These are phyloP conservation scores for Solanum tarijense DNA, from an alignment of 257 asterid species.

Conservation along the genomic window DNA sequence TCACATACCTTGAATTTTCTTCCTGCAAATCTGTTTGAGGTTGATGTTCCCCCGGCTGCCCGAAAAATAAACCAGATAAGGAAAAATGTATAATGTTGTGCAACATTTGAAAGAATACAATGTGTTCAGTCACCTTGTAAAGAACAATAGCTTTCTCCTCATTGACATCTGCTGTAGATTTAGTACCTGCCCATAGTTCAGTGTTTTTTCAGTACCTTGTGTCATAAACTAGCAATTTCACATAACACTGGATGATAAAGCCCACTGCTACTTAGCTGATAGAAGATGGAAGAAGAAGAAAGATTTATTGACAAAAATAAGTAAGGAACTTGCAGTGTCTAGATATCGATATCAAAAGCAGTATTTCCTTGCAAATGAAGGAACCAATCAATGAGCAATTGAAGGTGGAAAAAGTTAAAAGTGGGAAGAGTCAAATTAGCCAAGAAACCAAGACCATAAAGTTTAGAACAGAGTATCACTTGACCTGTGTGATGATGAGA, in stretches of 20 bases:
- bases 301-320: not conserved
- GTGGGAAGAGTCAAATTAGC: not conserved
- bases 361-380: not conserved
- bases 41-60: slow-evolving; percentile 56
- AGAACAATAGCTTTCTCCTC: slow-evolving; percentile 86
- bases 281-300: not conserved
- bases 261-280: not conserved
- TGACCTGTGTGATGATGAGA: not conserved
- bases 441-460: not conserved
- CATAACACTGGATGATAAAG: not conserved
- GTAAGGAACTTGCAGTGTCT: not conserved
- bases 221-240: slow-evolving; percentile 9
- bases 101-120: not conserved
- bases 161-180: slow-evolving; percentile 23
- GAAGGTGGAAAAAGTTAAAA: not conserved
- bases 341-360: not conserved
- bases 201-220: not conserved
- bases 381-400: not conserved
- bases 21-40: slow-evolving; percentile 43
- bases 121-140: slow-evolving; percentile 50
- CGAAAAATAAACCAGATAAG: slow-evolving; percentile 8
- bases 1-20: slow-evolving; percentile 63
- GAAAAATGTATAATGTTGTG: not conserved
- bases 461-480: not conserved
- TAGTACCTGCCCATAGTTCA: slow-evolving; percentile 42